Base-by-base conservation (phyloP, 2,329 filamentous ascomycete genomes). In the Emmonsiellopsis sp. region DNA sequence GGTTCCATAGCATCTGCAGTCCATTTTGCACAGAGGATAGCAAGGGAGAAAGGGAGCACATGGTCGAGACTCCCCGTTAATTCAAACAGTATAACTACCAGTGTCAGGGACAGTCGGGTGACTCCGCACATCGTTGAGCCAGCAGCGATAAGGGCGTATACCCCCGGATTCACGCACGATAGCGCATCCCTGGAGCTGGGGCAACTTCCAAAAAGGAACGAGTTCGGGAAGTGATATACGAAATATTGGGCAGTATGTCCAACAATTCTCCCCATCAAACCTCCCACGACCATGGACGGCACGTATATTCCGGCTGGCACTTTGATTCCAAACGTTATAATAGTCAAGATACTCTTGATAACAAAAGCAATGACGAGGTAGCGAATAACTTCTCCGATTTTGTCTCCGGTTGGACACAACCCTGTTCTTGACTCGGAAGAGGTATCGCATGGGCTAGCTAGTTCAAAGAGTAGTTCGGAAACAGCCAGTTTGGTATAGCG, bases 61-160 rank as follows among this genome's bases (percentile, higher is more conserved):
- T 97, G 94, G 67, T 97, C 89, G 48, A 97, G 76, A 67, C 89
- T 95, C 53, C 93, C 93, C 0, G 93, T 98, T 37, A 98, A 77
- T 69, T 98, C 93, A 62, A 98, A 97, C 0, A 97, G 76, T 56
- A 98, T 97, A 64, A 97, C 90, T 0, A 90, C 91, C 7, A 98
- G 77, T 0, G 93, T 97, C 20, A 98, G 89, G 0, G 91, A 95
- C 1, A 98, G 73, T 49, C 93, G 82, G 1, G 93, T 98, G 2
- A 97, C 93, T 49, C 93, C 93, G 61, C 92, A 97, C 93, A 98
- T 97, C 34, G 92, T 96, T 1, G 93, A 90, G 13, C 93, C 93
- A 43, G 93, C 93, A 13, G 91, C 92, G 54, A 96, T 89, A 55
- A 98, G 79, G 1, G 90, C 93, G 67, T 98, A 98, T 0, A 97